Percentiles rank a stretch among this genome's conserved stretches.
Conservation (phyloP, 2,329 filamentous ascomycete genomes). For the Gaeumannomyces sp. region DNA sequence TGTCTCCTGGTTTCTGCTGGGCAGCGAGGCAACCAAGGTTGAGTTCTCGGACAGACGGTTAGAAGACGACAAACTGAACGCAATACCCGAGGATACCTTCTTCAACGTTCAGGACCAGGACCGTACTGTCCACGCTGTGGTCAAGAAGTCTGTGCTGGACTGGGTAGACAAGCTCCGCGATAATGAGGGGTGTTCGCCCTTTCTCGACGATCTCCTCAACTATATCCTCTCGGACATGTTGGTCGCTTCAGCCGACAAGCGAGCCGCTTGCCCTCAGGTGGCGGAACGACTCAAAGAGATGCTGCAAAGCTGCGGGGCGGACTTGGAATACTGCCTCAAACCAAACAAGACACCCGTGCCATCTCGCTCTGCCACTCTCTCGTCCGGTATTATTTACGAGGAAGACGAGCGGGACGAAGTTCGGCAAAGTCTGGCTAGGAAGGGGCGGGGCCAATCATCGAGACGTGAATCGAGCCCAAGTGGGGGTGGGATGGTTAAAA, state of each 20-base stretch:
- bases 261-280: neutral
- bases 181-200: neutral
- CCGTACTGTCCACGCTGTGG: neutral
- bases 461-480: too few species aligned
- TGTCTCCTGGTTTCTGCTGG: slow-evolving; percentile 9
- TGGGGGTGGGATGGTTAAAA: too few species aligned
- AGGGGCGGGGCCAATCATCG: neutral
- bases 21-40: neutral
- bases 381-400: neutral
- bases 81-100: neutral
- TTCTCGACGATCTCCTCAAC: neutral
- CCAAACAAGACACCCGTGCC: neutral
- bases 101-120: neutral
- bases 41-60: neutral
- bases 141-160: neutral
- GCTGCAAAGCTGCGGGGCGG: neutral
- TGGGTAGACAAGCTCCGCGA: neutral
- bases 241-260: neutral
- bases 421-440: neutral
- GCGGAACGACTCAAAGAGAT: neutral
- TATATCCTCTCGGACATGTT: neutral
- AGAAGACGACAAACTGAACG: neutral
- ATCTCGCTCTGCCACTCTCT: neutral
- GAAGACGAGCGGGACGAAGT: neutral
- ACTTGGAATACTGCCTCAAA: neutral